Conservation (phyloP, 169 alveolate genomes). For the Babesia bovis region DNA sequence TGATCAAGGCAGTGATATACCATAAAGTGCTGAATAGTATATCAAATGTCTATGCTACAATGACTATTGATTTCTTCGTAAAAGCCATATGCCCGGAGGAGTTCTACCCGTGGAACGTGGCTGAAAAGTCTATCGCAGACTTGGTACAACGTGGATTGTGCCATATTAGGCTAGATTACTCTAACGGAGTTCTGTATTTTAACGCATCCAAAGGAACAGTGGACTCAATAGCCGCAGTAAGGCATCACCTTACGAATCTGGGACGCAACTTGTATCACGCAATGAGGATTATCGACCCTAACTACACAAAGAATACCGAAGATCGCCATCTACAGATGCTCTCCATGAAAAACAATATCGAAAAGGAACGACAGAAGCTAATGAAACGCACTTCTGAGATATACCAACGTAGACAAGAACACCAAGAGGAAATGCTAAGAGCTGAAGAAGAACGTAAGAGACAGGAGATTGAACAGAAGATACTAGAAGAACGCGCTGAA, state of each 20-base stretch:
- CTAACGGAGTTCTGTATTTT: slow-evolving; percentile 66
- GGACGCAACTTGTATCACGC: slow-evolving; percentile 62
- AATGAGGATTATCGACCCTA: slow-evolving; percentile 48
- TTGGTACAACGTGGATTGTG: slow-evolving; percentile 71
- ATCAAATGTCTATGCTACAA: slow-evolving; percentile 82
- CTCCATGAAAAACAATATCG: slow-evolving; percentile 59
- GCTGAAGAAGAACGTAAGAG: slow-evolving; percentile 65
- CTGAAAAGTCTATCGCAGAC: slow-evolving; percentile 80
- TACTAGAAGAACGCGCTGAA: slow-evolving; percentile 77
- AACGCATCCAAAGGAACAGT: slow-evolving; percentile 43
- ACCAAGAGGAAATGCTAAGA: slow-evolving; percentile 65
- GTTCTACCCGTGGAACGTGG: slow-evolving; percentile 85
- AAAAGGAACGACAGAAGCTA: slow-evolving; percentile 47
- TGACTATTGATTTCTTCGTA: slow-evolving; percentile 83
- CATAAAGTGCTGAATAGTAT: slow-evolving; percentile 80
- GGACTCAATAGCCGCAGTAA: slow-evolving; percentile 65
- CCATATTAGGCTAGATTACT: slow-evolving; percentile 74
- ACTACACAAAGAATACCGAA: slow-evolving; percentile 27
- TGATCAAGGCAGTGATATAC: slow-evolving; percentile 82
- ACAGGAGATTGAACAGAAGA: slow-evolving; percentile 69
- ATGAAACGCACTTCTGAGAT: slow-evolving; percentile 62
- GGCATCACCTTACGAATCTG: slow-evolving; percentile 61
- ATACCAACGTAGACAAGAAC: slow-evolving; percentile 70
- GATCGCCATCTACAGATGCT: slow-evolving; percentile 50
- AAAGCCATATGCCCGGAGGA: slow-evolving; percentile 81